Evolutionary conservation across 176 grass and related monocot genomes (phyloP), one percentile per base, ranked within the genome.

Genomic region (Aegilops speltoides): DNA sequence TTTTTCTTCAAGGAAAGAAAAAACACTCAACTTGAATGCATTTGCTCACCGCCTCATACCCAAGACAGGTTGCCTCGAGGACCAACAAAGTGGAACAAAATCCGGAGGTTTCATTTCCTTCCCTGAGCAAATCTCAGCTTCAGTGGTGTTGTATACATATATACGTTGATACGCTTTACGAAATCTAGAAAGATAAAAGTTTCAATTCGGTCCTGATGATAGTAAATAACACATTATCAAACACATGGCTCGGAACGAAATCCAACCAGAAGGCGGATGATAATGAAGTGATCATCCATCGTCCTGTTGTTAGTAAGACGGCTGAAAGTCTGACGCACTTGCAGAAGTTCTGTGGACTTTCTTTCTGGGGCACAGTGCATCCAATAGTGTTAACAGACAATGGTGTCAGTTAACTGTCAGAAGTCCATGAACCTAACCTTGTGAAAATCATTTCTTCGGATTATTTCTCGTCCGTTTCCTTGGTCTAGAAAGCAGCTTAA

Each of bases 401-500:
- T 45, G 37, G 20, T 38, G 50, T 28, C 33, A 73, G 7, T 48
- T 32, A 82, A 60, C 67, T 25, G 46, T 8, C 16, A 76, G 33
- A 14, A 19, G 29, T 60, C 57, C 19, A 32, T 70, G 69, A 70
- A 61, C 48, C 63, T 69, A 85, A 56, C 33, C 4, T 76, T n/a
- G 13, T 1, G 0, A 52, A 78, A 65, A 63, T 64, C 83, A 85
- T 67, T 37, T 85, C 23, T 83, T 86, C 0, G 68, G 54, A 22
- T 63, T 78, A 11, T 90, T 89, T 82, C 63, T 92, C 0, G 79
- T 88, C 38, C 52, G 79, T 8, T 90, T 81, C 86, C 96, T 92
- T 28, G 92, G 96, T 48, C 84, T 91, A 25, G 60, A 93, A 56
- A 96, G 93, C 65, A 98, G 87, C 87, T 98, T 98, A 32, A 98